These are phyloP conservation scores for Coemansia asiatica DNA, from an alignment of 192 early-diverging fungal genomes.

Conservation along the genomic window DNA sequence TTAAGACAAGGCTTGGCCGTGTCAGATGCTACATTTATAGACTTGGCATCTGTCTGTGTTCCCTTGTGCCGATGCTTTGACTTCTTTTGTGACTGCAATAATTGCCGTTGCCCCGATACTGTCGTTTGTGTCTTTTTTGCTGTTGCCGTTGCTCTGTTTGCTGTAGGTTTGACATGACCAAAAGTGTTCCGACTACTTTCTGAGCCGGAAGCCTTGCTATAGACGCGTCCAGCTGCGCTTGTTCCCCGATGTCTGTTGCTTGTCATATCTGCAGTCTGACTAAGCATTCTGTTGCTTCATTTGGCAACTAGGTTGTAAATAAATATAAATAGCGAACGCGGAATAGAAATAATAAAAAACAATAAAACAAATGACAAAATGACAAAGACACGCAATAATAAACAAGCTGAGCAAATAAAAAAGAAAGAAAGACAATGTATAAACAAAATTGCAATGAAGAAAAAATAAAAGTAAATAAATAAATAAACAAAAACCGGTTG, in stretches of 20 bases:
- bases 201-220: no score
- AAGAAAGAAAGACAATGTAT: not conserved
- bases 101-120: not conserved
- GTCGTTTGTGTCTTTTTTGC: not conserved
- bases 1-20: not conserved
- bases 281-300: constrained; percentile 16
- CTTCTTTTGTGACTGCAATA: not conserved
- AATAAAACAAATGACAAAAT: not conserved
- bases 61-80: not conserved
- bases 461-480: constrained; percentile 2
- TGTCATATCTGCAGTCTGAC: constrained; percentile 12
- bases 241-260: constrained; percentile 9
- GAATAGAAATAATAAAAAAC: not conserved
- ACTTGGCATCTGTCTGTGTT: not conserved
- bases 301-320: constrained; percentile 3
- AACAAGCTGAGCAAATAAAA: not conserved
- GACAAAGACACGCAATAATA: not conserved
- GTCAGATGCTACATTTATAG: not conserved
- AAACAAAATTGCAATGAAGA: no score
- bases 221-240: constrained; percentile 4
- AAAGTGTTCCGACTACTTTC: no score
- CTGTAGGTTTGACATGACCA: not conserved
- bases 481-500: not conserved
- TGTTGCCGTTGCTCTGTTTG: not conserved
- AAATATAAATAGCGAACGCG: not conserved